phyloP scores from a whole-genome alignment of 2,329 filamentous ascomycete species.

The Fusarium nelsonii region DNA sequence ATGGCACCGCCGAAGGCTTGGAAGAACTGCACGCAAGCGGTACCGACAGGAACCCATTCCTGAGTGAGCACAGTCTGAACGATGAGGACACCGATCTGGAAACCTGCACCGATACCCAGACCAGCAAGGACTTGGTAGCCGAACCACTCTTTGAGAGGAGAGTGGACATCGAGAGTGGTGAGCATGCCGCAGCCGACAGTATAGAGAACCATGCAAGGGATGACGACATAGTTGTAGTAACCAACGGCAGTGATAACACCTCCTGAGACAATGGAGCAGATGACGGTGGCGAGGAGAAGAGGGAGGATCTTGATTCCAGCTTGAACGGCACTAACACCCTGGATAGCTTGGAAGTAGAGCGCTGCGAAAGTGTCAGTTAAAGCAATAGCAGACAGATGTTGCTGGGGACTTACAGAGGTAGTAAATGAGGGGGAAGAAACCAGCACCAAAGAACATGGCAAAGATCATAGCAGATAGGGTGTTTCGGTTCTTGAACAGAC shows the following conservation, averaged over 20 bases:
- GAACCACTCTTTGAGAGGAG: slow-evolving; percentile 64
- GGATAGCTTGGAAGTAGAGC: slow-evolving; percentile 67
- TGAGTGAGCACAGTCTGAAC: slow-evolving; percentile 65
- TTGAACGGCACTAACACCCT: slow-evolving; percentile 64
- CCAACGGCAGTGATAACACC: slow-evolving; percentile 58
- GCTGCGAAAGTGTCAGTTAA: slow-evolving; percentile 50
- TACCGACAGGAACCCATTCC: slow-evolving; percentile 63
- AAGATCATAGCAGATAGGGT: slow-evolving; percentile 59
- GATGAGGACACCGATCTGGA: slow-evolving; percentile 62
- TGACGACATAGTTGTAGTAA: slow-evolving; percentile 57
- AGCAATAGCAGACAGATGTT: not conserved
- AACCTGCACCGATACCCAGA: slow-evolving; percentile 63
- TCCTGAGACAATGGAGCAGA: slow-evolving; percentile 61
- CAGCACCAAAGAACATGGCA: slow-evolving; percentile 62
- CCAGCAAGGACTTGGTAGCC: slow-evolving; percentile 69
- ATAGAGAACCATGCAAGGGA: slow-evolving; percentile 57
- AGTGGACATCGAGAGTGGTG: slow-evolving; percentile 63
- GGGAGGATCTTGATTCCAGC: slow-evolving; percentile 68
- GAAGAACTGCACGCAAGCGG: slow-evolving; percentile 69
- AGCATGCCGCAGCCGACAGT: slow-evolving; percentile 66
- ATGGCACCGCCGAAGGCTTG: slow-evolving; percentile 75
- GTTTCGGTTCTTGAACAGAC: slow-evolving; percentile 60
- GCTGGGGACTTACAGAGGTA: slow-evolving; percentile 60
- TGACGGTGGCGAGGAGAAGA: slow-evolving; percentile 63
- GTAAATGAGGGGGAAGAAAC: slow-evolving; percentile 66